Conservation (phyloP, 2,329 filamentous ascomycete genomes). For the Aspergillus uvarum region DNA sequence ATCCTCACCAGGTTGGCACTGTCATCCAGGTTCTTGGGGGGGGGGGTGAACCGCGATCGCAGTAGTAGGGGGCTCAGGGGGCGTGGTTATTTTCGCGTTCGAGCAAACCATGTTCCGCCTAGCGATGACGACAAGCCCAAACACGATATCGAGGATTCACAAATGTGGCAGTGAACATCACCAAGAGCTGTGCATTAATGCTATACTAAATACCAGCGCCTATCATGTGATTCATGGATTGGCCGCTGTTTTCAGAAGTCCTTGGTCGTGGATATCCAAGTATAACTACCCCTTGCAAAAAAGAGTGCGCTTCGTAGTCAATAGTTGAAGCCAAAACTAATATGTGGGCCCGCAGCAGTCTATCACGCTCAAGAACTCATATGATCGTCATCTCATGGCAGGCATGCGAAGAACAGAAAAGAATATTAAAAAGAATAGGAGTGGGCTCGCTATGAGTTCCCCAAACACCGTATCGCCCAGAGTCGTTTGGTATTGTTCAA, state of each 20-base stretch:
- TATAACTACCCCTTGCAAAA: neutral
- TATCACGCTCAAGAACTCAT: constrained; percentile 17
- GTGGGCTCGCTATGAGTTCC: neutral
- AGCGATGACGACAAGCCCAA: neutral
- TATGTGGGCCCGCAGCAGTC: constrained; percentile 11
- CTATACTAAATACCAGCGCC: neutral
- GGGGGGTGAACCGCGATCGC: neutral
- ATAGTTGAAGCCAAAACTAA: constrained; percentile 4
- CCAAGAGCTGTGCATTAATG: neutral
- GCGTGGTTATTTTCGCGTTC: neutral
- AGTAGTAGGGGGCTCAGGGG: neutral
- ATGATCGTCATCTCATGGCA: constrained; percentile 19
- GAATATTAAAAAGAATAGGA: constrained; percentile 2
- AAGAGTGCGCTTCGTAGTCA: neutral
- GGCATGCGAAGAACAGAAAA: constrained; percentile 4
- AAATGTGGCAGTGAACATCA: too few relatives aligned
- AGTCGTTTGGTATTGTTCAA: neutral
- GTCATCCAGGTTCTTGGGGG: neutral
- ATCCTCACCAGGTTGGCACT: neutral
- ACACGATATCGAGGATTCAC: too few relatives aligned
- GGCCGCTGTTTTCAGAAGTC: neutral
- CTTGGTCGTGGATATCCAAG: neutral
- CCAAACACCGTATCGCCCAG: constrained; percentile 8
- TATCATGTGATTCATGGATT: neutral
- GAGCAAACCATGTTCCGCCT: neutral